phyloP scores from a whole-genome alignment of 148 eudicot genomes.

The Beta vulgaris region DNA sequence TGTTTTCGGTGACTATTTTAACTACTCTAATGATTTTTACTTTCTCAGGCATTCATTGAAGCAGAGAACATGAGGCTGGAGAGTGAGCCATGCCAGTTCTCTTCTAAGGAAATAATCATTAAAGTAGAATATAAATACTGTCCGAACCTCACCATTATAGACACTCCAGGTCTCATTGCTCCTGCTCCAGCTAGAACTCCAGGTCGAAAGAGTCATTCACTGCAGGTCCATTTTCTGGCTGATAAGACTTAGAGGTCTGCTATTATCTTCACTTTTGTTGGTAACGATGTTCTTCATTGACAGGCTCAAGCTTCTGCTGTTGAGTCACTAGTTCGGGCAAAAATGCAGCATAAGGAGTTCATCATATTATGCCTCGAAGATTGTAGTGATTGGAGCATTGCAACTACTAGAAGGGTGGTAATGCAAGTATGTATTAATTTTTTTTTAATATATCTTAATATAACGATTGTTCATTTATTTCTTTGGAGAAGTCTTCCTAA shows the following conservation, averaged over 20 bases:
- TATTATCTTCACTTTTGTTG: not conserved
- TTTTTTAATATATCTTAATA: constrained; percentile 7
- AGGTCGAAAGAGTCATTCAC: constrained; percentile 66
- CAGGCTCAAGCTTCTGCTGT: constrained; percentile 95
- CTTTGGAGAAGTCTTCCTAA: not conserved
- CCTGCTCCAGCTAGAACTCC: constrained; percentile 97
- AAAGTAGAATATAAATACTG: constrained; percentile 85
- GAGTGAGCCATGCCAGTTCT: constrained; percentile 81
- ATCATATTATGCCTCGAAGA: constrained; percentile 97
- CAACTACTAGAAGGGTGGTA: constrained; percentile 92
- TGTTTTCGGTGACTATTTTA: not conserved
- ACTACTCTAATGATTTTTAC: not conserved
- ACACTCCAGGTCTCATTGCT: constrained; percentile 97
- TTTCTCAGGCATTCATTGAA: constrained; percentile 81
- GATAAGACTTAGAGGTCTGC: not conserved
- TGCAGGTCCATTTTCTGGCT: constrained; percentile 53
- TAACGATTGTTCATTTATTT: not conserved
- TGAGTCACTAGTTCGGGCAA: constrained; percentile 91
- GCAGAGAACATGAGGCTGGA: constrained; percentile 95
- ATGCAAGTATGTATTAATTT: constrained; percentile 70
- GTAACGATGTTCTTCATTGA: constrained; percentile 15
- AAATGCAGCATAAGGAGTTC: constrained; percentile 95
- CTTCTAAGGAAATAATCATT: constrained; percentile 86
- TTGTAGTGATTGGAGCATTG: constrained; percentile 96
- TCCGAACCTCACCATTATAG: constrained; percentile 95